Percentiles rank a stretch among this genome's conserved stretches.
phyloP scores from a whole-genome alignment of 2,329 filamentous ascomycete genomes.

The Chrysosporium queenslandicum region DNA sequence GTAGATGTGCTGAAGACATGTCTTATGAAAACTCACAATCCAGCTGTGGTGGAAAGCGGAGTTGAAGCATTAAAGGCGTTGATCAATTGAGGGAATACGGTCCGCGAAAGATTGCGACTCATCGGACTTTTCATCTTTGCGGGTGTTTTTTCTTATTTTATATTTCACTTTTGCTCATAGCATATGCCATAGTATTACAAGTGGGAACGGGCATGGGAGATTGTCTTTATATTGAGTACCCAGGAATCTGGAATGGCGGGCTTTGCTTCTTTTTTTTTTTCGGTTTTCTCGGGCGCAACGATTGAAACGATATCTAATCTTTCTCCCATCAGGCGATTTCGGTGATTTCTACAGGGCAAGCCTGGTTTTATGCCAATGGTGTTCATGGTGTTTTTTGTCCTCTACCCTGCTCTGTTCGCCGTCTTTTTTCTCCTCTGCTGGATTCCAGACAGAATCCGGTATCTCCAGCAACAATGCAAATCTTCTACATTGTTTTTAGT shows the following conservation, averaged over 20 bases:
- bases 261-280: slow-evolving; percentile 17
- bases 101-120: background rate
- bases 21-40: slow-evolving; percentile 57
- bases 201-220: background rate
- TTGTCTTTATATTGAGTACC: background rate
- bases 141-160: background rate
- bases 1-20: slow-evolving; percentile 59
- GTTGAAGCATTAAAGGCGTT: slow-evolving; percentile 59
- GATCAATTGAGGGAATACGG: background rate
- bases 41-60: slow-evolving; percentile 60
- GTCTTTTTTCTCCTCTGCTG: too few species aligned
- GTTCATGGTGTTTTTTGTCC: too few species aligned
- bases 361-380: background rate
- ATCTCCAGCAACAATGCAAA: too few species aligned
- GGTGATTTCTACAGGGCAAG: background rate
- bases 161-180: background rate
- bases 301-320: background rate
- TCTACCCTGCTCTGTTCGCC: background rate
- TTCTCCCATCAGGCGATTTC: background rate
- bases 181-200: slow-evolving; percentile 3
- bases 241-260: background rate
- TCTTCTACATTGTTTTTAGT: too few species aligned
- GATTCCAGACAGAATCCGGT: too few species aligned
- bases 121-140: too few species aligned
- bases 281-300: background rate